A percentile compares a stretch with the other conserved stretches of the same genome.
These are phyloP conservation scores for Zygoascus biomembranicola DNA, from an alignment of 805 yeast species.

Conservation along the genomic window DNA sequence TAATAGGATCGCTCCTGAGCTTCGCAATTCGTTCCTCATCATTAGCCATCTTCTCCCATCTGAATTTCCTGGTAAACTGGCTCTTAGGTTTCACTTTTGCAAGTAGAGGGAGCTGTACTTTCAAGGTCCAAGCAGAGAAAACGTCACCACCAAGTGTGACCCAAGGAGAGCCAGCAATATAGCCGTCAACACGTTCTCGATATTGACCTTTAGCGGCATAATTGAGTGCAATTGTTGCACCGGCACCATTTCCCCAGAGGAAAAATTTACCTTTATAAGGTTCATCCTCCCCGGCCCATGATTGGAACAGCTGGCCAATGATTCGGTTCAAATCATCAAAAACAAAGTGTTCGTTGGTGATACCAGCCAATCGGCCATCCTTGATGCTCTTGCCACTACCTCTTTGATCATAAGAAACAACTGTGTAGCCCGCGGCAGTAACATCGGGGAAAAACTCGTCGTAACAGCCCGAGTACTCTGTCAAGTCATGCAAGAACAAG, in stretches of 20 bases:
- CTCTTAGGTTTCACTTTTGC: slow-evolving; percentile 23
- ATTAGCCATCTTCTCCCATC: slow-evolving; percentile 21
- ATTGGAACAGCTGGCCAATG: slow-evolving; percentile 12
- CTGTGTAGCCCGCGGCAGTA: slow-evolving; percentile 27
- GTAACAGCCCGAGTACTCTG: slow-evolving; percentile 28
- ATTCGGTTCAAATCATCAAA: slow-evolving; percentile 28
- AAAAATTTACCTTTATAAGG: slow-evolving; percentile 21
- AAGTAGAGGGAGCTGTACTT: slow-evolving; percentile 22
- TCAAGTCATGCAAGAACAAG: slow-evolving; percentile 31
- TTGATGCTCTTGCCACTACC: slow-evolving; percentile 31
- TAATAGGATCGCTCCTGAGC: slow-evolving; percentile 22
- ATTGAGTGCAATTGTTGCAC: slow-evolving; percentile 31
- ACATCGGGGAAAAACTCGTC: slow-evolving; percentile 24
- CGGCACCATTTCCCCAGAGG: slow-evolving; percentile 33
- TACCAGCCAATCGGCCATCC: slow-evolving; percentile 23
- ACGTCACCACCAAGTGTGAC: slow-evolving; percentile 10
- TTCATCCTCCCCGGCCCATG: slow-evolving; percentile 1
- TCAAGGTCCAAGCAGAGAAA: slow-evolving; percentile 1
- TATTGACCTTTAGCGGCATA: slow-evolving; percentile 29
- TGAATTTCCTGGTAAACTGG: slow-evolving; percentile 19
- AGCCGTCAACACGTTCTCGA: slow-evolving; percentile 27
- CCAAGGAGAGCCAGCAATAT: slow-evolving; percentile 28
- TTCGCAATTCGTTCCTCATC: slow-evolving; percentile 20
- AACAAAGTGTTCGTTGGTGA: slow-evolving; percentile 26
- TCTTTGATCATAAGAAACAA: slow-evolving; percentile 32